These are phyloP conservation scores for Puccinia triticina DNA, from an alignment of 1,284 basidiomycete genomes.

Conservation along the genomic window DNA sequence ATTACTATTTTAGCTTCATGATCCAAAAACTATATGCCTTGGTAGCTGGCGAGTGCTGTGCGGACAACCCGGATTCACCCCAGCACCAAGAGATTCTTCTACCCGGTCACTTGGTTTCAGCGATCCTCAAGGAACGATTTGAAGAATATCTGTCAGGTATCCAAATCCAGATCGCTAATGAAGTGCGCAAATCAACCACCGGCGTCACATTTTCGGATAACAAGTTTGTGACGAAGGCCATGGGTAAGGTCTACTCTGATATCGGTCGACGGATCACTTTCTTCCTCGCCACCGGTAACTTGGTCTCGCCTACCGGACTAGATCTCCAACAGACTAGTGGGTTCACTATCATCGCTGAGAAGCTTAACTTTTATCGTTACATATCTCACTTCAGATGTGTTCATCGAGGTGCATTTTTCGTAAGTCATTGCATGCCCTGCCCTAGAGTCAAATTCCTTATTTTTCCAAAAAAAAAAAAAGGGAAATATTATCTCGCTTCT, in stretches of 20 bases:
- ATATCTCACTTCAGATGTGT: conserved; percentile 98
- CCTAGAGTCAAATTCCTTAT: neutral
- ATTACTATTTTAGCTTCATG: conserved; percentile 77
- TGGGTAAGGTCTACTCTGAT: conserved; percentile 83
- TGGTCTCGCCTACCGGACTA: conserved; percentile 90
- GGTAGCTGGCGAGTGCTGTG: conserved; percentile 85
- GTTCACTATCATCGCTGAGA: conserved; percentile 98
- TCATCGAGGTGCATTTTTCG: conserved; percentile 97
- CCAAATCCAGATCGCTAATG: conserved; percentile 72
- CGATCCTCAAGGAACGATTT: conserved; percentile 97
- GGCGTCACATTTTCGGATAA: conserved; percentile 83
- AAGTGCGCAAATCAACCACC: conserved; percentile 73
- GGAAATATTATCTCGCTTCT: neutral
- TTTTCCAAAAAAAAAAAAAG: neutral
- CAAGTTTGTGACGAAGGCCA: conserved; percentile 77
- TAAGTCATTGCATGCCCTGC: conserved; percentile 1
- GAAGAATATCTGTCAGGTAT: conserved; percentile 84
- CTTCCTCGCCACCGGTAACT: conserved; percentile 96
- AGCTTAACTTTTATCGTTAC: conserved; percentile 98
- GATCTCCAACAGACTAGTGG: conserved; percentile 96
- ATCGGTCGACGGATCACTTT: conserved; percentile 86
- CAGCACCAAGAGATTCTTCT: conserved; percentile 98
- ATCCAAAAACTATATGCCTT: conserved; percentile 91
- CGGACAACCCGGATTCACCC: conserved; percentile 97
- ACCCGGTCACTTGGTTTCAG: conserved; percentile 88